phyloP scores from a whole-genome alignment of 176 grass and related monocot species.

The Bonia amplexicaulis region DNA sequence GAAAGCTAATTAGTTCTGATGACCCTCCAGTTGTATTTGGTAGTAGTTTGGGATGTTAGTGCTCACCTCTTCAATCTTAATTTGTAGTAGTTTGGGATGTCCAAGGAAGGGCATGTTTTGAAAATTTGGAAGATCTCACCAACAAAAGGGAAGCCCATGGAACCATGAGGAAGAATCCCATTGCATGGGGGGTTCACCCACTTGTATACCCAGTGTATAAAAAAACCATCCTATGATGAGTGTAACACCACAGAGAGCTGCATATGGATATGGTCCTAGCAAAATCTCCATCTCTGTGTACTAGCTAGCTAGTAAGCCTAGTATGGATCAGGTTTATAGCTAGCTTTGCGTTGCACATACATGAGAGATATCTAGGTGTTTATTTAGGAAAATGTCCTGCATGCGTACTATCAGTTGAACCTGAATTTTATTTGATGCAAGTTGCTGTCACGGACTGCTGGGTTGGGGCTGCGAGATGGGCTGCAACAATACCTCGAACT shows the following conservation, averaged over 20 bases:
- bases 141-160: slow-evolving; percentile 36
- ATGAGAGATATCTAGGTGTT: too few relatives aligned
- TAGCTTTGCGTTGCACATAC: too few relatives aligned
- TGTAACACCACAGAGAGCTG: background rate
- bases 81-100: background rate
- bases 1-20: slow-evolving; percentile 80
- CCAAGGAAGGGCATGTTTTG: background rate
- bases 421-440: too few relatives aligned
- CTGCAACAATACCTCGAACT: too few relatives aligned
- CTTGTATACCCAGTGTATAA: background rate
- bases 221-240: background rate
- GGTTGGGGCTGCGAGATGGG: too few relatives aligned
- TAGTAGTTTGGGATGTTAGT: background rate
- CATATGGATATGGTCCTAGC: background rate
- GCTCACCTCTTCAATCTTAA: background rate
- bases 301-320: too few relatives aligned
- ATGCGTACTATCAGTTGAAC: too few relatives aligned
- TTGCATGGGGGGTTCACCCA: slow-evolving; percentile 27
- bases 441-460: too few relatives aligned
- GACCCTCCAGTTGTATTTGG: slow-evolving; percentile 80
- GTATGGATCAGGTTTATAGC: too few relatives aligned
- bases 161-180: slow-evolving; percentile 27
- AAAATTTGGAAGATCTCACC: slow-evolving; percentile 24
- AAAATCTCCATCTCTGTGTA: background rate
- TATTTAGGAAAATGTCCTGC: background rate